Conservation (phyloP, 148 eudicot genomes). For the Camellia sinensis region DNA sequence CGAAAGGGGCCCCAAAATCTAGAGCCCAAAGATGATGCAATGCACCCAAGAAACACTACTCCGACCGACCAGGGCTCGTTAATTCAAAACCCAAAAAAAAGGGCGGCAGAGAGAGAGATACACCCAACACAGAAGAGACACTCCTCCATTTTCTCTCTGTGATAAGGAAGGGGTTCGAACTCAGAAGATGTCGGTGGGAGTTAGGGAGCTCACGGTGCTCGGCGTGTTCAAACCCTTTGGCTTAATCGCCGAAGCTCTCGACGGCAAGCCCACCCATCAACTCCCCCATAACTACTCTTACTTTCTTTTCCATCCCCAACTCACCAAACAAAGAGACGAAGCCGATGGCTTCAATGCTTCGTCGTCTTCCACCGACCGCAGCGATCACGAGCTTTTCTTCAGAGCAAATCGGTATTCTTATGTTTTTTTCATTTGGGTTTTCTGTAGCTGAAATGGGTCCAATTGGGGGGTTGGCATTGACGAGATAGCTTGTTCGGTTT, state of each 20-base stretch:
- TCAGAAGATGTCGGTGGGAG: slow-evolving; percentile 48
- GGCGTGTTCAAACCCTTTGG: slow-evolving; percentile 95
- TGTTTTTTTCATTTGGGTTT: neutral
- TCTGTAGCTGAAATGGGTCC: no score
- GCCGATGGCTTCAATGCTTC: slow-evolving; percentile 27
- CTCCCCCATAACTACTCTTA: slow-evolving; percentile 48
- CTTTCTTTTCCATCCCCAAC: slow-evolving; percentile 70
- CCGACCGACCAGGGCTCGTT: no score
- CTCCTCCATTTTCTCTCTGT: neutral
- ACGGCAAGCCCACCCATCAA: slow-evolving; percentile 57
- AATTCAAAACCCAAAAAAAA: no score
- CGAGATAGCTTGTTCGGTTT: no score
- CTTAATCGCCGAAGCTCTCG: slow-evolving; percentile 74
- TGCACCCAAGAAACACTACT: no score
- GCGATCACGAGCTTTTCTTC: slow-evolving; percentile 84
- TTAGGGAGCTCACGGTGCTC: slow-evolving; percentile 61
- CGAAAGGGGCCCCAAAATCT: no score
- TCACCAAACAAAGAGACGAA: slow-evolving; percentile 40
- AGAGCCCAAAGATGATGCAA: no score
- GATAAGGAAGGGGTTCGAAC: no score
- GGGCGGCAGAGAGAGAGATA: no score
- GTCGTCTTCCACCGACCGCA: slow-evolving; percentile 30
- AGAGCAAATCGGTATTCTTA: slow-evolving; percentile 65
- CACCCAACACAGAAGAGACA: no score
- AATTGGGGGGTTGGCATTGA: no score